Evolutionary conservation across 495 filamentous ascomycete species (phyloP).

Genomic region (Jackrogersella minutella): DNA sequence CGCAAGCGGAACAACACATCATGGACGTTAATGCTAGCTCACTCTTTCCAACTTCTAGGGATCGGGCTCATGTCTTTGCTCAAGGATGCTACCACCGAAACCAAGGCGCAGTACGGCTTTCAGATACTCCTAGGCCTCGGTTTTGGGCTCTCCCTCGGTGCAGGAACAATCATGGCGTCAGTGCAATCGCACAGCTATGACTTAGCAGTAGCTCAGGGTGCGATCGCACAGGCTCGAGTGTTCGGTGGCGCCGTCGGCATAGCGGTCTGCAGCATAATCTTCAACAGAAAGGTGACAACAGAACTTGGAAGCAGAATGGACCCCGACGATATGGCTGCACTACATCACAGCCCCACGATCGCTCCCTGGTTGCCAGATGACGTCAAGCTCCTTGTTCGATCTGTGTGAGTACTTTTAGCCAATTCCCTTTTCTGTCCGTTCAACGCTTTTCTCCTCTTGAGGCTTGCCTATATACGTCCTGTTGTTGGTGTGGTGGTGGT

Average conservation of each 20-base stretch:
- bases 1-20: slow-evolving; percentile 58
- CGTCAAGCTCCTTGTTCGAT: slow-evolving; percentile 32
- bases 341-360: slow-evolving; percentile 44
- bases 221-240: slow-evolving; percentile 63
- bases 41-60: slow-evolving; percentile 61
- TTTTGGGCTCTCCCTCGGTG: slow-evolving; percentile 58
- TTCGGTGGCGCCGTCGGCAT: slow-evolving; percentile 66
- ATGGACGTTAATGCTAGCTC: slow-evolving; percentile 58
- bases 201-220: slow-evolving; percentile 62
- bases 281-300: slow-evolving; percentile 44
- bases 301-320: slow-evolving; percentile 37
- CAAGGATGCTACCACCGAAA: slow-evolving; percentile 33
- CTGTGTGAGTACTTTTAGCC: slow-evolving; percentile 21
- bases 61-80: slow-evolving; percentile 58
- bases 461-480: neutral
- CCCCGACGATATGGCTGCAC: slow-evolving; percentile 34
- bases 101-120: slow-evolving; percentile 57
- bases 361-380: slow-evolving; percentile 31
- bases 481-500: neutral
- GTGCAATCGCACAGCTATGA: slow-evolving; percentile 58
- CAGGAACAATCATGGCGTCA: slow-evolving; percentile 59
- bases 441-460: neutral
- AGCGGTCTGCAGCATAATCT: slow-evolving; percentile 54
- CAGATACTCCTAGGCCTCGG: slow-evolving; percentile 64
- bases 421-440: neutral